phyloP scores from a whole-genome alignment of 257 asterid genomes.

The Forsythia viridissima region DNA sequence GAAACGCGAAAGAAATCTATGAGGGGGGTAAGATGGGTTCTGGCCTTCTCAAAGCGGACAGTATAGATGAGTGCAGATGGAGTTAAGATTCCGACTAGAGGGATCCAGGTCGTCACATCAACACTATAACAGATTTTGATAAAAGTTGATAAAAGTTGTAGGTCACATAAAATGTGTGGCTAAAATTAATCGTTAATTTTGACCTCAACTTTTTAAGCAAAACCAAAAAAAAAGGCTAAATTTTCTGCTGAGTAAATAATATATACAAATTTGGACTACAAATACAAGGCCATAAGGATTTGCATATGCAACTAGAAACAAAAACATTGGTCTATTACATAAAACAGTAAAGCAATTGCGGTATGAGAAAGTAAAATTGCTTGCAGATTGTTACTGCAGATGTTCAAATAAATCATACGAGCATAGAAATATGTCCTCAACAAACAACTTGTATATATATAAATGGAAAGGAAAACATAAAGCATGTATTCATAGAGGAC shows the following conservation, averaged over 20 bases:
- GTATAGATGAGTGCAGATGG: too few relatives aligned
- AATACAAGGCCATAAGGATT: conserved; percentile 6
- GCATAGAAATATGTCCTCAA: not conserved
- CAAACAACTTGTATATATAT: not conserved
- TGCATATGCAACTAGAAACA: not conserved
- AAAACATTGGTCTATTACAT: not conserved
- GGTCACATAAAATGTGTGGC: too few relatives aligned
- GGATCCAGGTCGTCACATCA: too few relatives aligned
- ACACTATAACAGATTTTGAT: too few relatives aligned
- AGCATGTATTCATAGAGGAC: not conserved
- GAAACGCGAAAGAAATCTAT: too few relatives aligned
- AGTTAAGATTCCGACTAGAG: too few relatives aligned
- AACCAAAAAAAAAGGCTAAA: not conserved
- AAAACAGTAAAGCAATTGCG: not conserved
- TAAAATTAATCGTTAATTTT: too few relatives aligned
- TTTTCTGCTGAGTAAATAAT: not conserved
- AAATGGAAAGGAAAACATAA: not conserved
- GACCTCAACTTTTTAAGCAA: too few relatives aligned
- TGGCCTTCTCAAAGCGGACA: too few relatives aligned
- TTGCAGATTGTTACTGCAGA: not conserved
- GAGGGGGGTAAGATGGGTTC: too few relatives aligned
- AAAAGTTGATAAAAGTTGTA: too few relatives aligned
- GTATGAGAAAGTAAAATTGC: not conserved
- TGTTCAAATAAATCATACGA: not conserved
- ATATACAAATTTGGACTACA: not conserved